Base-by-base conservation (phyloP, 2,329 filamentous ascomycete genomes). In the Grosmannia clavigera region DNA sequence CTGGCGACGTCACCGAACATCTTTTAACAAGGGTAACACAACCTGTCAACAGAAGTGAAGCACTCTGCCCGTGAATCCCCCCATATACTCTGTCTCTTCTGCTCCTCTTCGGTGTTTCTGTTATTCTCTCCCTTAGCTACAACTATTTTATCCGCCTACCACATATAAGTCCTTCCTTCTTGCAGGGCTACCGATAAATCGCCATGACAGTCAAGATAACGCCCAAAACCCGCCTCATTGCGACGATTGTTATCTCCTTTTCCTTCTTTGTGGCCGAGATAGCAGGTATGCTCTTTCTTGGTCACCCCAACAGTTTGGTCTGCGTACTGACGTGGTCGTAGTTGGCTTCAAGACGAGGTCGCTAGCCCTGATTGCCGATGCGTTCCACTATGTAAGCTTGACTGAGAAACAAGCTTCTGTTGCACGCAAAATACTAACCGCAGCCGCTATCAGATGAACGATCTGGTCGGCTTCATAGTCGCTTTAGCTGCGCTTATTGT, bases 281-380 rank as follows among this genome's bases (percentile, higher is more conserved):
- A 6, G 67, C 71, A 33, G 74, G 80, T 81, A 58, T 33, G 72
- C 66, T 22, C 4, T 35, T 14, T 3, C 38, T 40, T 19, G 43
- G 16, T 19, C 16, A 46, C 5, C 43, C 6, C 6, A 22, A 5
- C 19, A 46, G 9, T 46, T n/a, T 22, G 22, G 22, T 22, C 22
- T 46, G 2, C 16, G 43, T 16, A 19, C 43, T 46, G 19, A 46
- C 22, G 6, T n/a, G 50, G 46, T 14, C 6, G 40, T 22, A 82
- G 81, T 86, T 61, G 85, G 85, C 2, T 86, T 88, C 66, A 83
- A 83, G 62, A 90, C 88, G 1, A 77, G 78, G 58, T 90, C 87
- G 0, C 75, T 92, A 12, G 86, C 86, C 0, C 75, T 92, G 2
- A 75, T 91, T 31, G 87, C 88, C 33, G 88, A 92, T 75, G 86